A percentile compares a stretch with the other conserved stretches of the same genome.
Conservation (phyloP, 1,284 basidiomycete genomes). For the Peniophora sp. region DNA sequence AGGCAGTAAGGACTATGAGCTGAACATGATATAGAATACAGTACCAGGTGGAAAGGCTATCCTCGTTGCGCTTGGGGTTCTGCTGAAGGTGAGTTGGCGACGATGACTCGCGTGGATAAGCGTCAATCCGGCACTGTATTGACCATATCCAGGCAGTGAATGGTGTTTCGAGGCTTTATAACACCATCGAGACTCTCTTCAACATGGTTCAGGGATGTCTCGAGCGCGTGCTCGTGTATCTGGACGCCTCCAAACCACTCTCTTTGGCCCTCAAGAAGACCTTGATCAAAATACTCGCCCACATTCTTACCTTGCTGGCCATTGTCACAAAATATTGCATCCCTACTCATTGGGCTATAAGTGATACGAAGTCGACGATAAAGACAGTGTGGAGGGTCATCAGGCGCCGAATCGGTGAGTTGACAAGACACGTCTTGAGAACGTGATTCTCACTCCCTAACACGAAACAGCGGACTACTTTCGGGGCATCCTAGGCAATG, state of each 20-base stretch:
- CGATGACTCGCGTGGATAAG: background rate
- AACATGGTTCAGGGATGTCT: background rate
- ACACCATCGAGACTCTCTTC: background rate
- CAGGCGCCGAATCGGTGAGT: background rate
- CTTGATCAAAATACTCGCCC: background rate
- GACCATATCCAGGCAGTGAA: background rate
- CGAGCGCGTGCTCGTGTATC: background rate
- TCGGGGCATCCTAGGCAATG: background rate
- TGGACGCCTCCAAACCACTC: background rate
- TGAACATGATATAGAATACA: background rate
- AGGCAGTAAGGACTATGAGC: background rate
- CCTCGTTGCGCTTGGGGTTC: background rate
- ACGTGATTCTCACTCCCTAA: background rate
- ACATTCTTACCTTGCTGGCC: background rate
- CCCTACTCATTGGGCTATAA: background rate
- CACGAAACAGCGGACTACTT: background rate
- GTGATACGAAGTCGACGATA: too few species aligned
- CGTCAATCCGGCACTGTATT: background rate
- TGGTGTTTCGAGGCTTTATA: background rate
- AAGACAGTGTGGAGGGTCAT: background rate
- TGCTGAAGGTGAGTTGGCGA: background rate
- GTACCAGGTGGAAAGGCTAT: background rate
- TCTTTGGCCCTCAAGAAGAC: background rate
- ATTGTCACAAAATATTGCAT: background rate
- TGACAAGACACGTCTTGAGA: background rate